Evolutionary conservation across 1,284 basidiomycete genomes (phyloP).

Genomic region (Sanghuangporus weigelae): DNA sequence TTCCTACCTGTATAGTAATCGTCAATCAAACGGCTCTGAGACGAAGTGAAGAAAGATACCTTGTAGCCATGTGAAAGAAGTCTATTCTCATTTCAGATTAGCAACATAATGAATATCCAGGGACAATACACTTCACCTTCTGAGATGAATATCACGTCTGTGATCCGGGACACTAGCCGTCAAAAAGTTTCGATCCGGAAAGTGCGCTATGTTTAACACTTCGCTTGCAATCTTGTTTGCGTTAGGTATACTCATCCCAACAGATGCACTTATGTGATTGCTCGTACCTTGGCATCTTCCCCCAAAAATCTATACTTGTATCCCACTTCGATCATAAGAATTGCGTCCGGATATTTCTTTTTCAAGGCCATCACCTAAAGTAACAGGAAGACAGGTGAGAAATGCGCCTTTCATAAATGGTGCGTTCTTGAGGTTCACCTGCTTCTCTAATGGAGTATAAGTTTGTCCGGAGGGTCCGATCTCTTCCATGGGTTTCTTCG

Average conservation of each 20-base stretch:
- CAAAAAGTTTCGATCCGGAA: constrained; percentile 73
- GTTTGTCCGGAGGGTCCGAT: constrained; percentile 73
- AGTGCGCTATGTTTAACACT: constrained; percentile 81
- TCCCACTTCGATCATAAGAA: constrained; percentile 85
- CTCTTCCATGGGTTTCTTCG: constrained; percentile 40
- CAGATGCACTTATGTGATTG: background rate
- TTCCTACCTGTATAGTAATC: constrained; percentile 51
- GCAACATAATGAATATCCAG: background rate
- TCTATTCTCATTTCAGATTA: constrained; percentile 33
- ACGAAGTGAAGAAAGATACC: constrained; percentile 23
- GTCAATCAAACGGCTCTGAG: background rate
- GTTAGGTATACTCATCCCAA: background rate
- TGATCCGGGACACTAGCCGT: constrained; percentile 82
- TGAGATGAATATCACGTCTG: constrained; percentile 80
- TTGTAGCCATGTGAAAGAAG: constrained; percentile 84
- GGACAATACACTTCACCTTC: constrained; percentile 52
- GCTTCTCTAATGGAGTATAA: constrained; percentile 82
- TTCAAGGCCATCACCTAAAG: constrained; percentile 52
- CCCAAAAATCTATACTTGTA: constrained; percentile 90
- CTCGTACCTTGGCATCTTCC: constrained; percentile 75
- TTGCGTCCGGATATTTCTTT: constrained; percentile 63
- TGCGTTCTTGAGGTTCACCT: constrained; percentile 38
- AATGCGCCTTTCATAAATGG: background rate
- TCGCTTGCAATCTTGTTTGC: constrained; percentile 64
- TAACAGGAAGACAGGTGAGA: constrained; percentile 12